Percentiles rank a stretch among this genome's conserved stretches.
Evolutionary conservation across 176 grass and related monocot genomes (phyloP).

Genomic region (Canna indica): DNA sequence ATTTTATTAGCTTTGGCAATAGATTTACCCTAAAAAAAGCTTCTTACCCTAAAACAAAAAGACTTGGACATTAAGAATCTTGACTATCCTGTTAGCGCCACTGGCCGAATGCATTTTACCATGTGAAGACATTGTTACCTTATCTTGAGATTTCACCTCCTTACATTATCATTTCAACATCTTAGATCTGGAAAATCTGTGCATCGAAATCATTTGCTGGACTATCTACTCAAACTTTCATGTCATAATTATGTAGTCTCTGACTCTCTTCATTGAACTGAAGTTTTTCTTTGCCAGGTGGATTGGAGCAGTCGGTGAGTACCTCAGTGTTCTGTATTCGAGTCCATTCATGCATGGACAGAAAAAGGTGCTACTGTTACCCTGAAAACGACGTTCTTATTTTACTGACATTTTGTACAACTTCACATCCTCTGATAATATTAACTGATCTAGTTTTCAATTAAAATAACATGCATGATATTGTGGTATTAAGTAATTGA

Average conservation of each 20-base stretch:
- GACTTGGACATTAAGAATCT: too few species aligned
- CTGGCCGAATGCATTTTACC: too few species aligned
- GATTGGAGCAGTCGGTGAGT: conserved; percentile 67
- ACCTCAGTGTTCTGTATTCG: conserved; percentile 52
- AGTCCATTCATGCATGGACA: conserved; percentile 66
- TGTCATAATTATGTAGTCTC: too few species aligned
- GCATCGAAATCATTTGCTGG: too few species aligned
- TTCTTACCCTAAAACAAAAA: too few species aligned
- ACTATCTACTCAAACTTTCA: too few species aligned
- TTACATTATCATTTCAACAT: too few species aligned
- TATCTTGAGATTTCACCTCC: too few species aligned
- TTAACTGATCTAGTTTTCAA: neutral
- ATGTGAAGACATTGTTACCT: too few species aligned
- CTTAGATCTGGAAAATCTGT: too few species aligned
- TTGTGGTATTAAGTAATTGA: conserved; percentile 3
- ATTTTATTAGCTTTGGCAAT: neutral
- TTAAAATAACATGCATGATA: neutral
- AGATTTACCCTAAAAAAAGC: too few species aligned
- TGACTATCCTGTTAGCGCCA: too few species aligned
- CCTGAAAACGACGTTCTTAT: neutral
- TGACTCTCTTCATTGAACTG: neutral
- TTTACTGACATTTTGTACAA: neutral
- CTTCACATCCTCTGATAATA: neutral
- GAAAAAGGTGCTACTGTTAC: conserved; percentile 28
- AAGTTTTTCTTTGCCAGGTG: conserved; percentile 52